phyloP scores from a whole-genome alignment of 139 green algal genomes.

The Chlorella sp. region DNA sequence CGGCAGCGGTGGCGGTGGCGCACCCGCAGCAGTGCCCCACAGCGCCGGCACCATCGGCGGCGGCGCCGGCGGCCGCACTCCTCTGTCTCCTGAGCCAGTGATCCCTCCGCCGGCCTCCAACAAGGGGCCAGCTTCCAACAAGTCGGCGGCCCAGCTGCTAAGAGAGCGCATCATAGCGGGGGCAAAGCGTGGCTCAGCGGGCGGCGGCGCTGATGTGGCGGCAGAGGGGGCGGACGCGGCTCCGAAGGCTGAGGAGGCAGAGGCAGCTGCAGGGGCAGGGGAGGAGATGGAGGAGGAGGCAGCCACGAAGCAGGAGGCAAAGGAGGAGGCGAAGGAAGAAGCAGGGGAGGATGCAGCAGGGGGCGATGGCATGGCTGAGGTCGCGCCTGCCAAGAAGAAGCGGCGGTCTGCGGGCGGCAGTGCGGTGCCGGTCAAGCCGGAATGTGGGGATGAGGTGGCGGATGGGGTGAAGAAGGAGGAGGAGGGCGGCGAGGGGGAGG shows the following conservation, averaged over 20 bases:
- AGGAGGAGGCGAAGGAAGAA: background rate
- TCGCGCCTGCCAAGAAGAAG: constrained; percentile 1
- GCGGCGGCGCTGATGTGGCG: background rate
- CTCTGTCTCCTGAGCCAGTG: too few species aligned
- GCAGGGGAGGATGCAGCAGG: background rate
- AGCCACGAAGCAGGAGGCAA: background rate
- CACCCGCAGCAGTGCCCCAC: background rate
- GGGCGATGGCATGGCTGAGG: background rate
- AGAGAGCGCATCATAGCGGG: constrained; percentile 56
- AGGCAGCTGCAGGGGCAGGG: background rate
- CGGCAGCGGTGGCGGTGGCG: background rate
- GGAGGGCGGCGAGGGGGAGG: background rate
- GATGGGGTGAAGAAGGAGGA: background rate
- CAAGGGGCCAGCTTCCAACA: constrained; percentile 64
- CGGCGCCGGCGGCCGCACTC: background rate
- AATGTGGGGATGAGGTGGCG: constrained; percentile 25
- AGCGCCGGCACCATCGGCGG: background rate
- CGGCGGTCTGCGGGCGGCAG: background rate
- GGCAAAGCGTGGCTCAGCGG: constrained; percentile 17
- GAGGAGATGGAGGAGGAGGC: constrained; percentile 19
- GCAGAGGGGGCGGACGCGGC: constrained; percentile 22
- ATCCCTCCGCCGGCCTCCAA: background rate
- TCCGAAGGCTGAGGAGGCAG: background rate
- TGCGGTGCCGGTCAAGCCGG: background rate
- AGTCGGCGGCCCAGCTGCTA: constrained; percentile 71